phyloP scores from a whole-genome alignment of 352 stramenopile genomes.

The Globisporangium megalacanthum region DNA sequence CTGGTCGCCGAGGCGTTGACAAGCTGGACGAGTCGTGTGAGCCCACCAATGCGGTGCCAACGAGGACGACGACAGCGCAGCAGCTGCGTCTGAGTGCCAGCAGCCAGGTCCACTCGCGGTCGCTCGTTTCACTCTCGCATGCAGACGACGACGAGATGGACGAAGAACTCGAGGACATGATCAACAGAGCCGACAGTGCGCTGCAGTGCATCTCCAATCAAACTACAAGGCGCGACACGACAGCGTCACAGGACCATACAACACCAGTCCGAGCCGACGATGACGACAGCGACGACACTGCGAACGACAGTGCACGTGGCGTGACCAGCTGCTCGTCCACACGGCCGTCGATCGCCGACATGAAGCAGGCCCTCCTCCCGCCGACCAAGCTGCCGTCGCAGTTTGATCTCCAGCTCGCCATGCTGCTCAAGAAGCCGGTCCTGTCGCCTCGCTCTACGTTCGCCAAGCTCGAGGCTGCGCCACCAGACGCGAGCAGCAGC shows the following conservation, averaged over 20 bases:
- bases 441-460: slow-evolving; percentile 37
- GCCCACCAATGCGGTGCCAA: background rate
- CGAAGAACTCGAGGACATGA: slow-evolving; percentile 65
- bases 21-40: background rate
- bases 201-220: slow-evolving; percentile 6
- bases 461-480: background rate
- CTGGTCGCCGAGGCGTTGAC: background rate
- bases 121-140: slow-evolving; percentile 24
- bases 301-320: too few species aligned
- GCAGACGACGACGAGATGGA: slow-evolving; percentile 64
- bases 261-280: background rate
- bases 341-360: slow-evolving; percentile 3
- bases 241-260: background rate
- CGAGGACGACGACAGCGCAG: background rate
- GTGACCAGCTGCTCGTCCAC: background rate
- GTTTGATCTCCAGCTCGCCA: slow-evolving; percentile 35
- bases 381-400: slow-evolving; percentile 17
- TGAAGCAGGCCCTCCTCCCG: slow-evolving; percentile 33
- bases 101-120: slow-evolving; percentile 18
- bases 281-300: background rate
- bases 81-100: background rate
- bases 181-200: slow-evolving; percentile 34
- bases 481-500: background rate
- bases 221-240: background rate
- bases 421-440: slow-evolving; percentile 43